phyloP scores from a whole-genome alignment of 208 protist species.

The Wallacemonas collosoma region DNA sequence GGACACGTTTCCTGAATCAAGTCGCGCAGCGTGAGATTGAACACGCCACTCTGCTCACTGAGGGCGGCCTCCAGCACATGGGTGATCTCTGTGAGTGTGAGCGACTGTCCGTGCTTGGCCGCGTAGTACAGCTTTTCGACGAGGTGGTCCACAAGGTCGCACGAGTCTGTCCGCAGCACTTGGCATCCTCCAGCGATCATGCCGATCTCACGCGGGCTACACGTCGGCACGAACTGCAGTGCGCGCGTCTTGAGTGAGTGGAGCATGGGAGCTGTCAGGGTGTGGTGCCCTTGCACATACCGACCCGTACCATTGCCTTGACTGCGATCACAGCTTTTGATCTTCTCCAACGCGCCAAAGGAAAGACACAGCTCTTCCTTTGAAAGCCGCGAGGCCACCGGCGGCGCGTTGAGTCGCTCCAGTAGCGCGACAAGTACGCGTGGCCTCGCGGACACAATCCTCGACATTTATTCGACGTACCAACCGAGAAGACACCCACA shows the following conservation, averaged over 20 bases:
- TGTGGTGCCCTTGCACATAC: no score
- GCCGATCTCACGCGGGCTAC: slow-evolving; percentile 53
- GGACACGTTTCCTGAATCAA: not conserved
- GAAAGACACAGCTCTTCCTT: slow-evolving; percentile 74
- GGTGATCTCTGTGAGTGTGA: slow-evolving; percentile 15
- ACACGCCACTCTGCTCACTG: not conserved
- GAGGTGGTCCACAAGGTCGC: slow-evolving; percentile 41
- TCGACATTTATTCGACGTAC: not conserved
- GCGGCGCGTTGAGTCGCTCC: slow-evolving; percentile 27
- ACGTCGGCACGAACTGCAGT: slow-evolving; percentile 31
- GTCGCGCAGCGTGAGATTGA: slow-evolving; percentile 12
- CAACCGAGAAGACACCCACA: not conserved
- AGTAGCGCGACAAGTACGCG: slow-evolving; percentile 27
- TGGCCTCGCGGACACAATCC: not conserved
- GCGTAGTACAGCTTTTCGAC: slow-evolving; percentile 35
- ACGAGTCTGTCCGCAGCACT: slow-evolving; percentile 32
- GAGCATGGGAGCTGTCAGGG: not conserved
- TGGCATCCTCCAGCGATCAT: slow-evolving; percentile 62
- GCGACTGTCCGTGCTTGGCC: slow-evolving; percentile 22
- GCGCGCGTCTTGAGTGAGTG: not conserved
- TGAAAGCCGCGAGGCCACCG: slow-evolving; percentile 30
- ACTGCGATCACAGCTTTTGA: not conserved
- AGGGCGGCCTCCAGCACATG: slow-evolving; percentile 13
- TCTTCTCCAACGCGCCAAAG: slow-evolving; percentile 42
- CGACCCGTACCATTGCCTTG: no score